Evolutionary conservation across 106 monocot genomes (phyloP), one percentile per base, ranked within the genome.

Genomic region (Allium sativum): DNA sequence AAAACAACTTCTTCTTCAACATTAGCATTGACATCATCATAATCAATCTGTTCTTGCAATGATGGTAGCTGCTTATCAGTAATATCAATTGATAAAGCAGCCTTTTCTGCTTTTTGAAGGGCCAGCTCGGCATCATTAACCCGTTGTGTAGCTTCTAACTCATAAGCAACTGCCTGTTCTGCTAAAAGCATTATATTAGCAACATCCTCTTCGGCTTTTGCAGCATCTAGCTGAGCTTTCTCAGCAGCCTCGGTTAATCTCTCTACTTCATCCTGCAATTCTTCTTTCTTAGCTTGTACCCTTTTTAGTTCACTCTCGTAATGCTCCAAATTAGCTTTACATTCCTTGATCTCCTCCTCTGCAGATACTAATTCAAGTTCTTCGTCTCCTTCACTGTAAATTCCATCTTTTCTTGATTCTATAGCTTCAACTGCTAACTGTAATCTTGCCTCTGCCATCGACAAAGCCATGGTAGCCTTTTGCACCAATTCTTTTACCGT

Each of bases 91-190:
- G 75, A 67, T n/a, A 62, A 62, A 17, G 61, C 42, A 4, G 66
- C 77, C 62, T 88, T 84, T 64, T 87, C 91, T 10, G 74, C 84
- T 67, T 73, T 84, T 68, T 78, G 87, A 45, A 96, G 53, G 51
- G 80, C 84, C 51, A 96, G 77, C 69, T 96, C 87, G 20, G 96
- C 96, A 85, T 96, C 96, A 62, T 88, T 91, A 6, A 82, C 91
- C 45, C 51, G 73, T 50, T 96, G 87, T 17, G 87, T 74, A 6
- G 76, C 96, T 68, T 96, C 96, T 60, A 96, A 48, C 65, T 96
- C 96, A 72, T 77, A 82, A 70, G 87, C 87, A 54, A 96, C 76
- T 16, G 91, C 96, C 67, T 91, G 79, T 64, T 96, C 96, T 55
- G 96, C 96, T 31, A 96, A 53, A 64, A 80, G 75, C 96, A 96